phyloP scores from a whole-genome alignment of 345 rosid genomes.

The Geranium rotundifolium region DNA sequence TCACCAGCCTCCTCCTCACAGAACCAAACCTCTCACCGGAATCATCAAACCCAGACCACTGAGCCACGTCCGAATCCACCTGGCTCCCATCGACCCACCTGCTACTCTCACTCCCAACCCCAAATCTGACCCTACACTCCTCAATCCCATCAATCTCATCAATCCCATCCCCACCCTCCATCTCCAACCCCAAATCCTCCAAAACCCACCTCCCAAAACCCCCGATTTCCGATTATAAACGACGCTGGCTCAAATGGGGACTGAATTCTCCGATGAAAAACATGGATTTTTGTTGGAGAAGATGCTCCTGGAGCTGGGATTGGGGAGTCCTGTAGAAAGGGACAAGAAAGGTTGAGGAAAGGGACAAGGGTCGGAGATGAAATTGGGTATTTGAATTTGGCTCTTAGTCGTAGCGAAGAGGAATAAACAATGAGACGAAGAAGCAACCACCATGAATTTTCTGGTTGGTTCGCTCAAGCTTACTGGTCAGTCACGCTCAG shows the following conservation, averaged over 20 bases:
- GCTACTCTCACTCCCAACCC: conserved; percentile 46
- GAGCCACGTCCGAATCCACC: conserved; percentile 55
- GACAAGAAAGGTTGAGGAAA: neutral
- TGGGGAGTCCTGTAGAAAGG: neutral
- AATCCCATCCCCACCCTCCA: conserved; percentile 65
- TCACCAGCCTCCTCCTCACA: conserved; percentile 63
- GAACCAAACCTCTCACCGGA: conserved; percentile 35
- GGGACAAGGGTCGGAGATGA: neutral
- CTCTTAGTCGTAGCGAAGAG: neutral
- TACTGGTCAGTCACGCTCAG: too few relatives aligned
- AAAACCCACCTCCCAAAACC: conserved; percentile 10
- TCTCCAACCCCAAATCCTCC: conserved; percentile 11
- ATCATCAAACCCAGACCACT: conserved; percentile 27
- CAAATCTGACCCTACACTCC: conserved; percentile 44
- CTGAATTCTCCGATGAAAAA: too few relatives aligned
- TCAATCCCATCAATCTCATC: conserved; percentile 69
- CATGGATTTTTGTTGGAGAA: neutral
- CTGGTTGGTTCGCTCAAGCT: too few relatives aligned
- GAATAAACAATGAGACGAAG: too few relatives aligned
- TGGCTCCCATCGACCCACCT: conserved; percentile 95
- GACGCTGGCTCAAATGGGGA: neutral
- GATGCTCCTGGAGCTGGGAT: neutral
- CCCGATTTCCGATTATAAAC: neutral
- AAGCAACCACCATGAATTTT: too few relatives aligned
- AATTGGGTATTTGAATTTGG: neutral